Conservation (phyloP, 108 stramenopile species). For the Poteriospumella lacustris region DNA sequence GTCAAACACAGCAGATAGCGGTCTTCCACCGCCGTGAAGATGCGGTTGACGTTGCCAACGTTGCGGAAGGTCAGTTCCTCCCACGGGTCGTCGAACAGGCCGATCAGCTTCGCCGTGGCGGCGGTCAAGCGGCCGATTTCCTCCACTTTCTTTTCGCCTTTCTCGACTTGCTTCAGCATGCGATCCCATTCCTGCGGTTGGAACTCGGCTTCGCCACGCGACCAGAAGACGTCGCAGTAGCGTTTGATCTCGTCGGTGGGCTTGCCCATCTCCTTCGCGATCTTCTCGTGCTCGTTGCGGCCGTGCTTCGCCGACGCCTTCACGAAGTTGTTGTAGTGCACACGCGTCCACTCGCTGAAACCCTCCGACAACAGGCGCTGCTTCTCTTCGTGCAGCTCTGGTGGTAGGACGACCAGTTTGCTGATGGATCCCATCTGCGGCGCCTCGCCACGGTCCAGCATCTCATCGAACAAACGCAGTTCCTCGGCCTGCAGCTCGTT, state of each 20-base stretch:
- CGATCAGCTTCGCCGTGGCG: conserved; percentile 47
- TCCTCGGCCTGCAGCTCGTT: conserved; percentile 72
- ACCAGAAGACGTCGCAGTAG: conserved; percentile 50
- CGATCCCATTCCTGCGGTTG: conserved; percentile 44
- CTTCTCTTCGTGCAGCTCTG: conserved; percentile 53
- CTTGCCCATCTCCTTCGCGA: conserved; percentile 50
- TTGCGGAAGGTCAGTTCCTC: conserved; percentile 51
- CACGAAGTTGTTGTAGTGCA: conserved; percentile 82
- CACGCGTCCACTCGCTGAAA: conserved; percentile 80
- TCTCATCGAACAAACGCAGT: conserved; percentile 30
- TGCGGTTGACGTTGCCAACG: conserved; percentile 30
- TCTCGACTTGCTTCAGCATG: conserved; percentile 45
- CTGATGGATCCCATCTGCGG: not conserved
- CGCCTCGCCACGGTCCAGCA: conserved; percentile 35
- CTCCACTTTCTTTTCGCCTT: conserved; percentile 51
- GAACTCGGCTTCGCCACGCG: conserved; percentile 31
- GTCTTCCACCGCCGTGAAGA: conserved; percentile 50
- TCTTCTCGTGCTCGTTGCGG: conserved; percentile 58
- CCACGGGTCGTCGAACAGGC: conserved; percentile 47
- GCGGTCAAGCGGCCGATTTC: conserved; percentile 39
- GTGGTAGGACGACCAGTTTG: conserved; percentile 33
- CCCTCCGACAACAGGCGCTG: conserved; percentile 79
- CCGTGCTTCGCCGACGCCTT: conserved; percentile 83
- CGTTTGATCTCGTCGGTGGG: conserved; percentile 43
- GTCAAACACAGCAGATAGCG: conserved; percentile 32